phyloP scores from a whole-genome alignment of 2,329 filamentous ascomycete species.

The Xylariaceae sp. region DNA sequence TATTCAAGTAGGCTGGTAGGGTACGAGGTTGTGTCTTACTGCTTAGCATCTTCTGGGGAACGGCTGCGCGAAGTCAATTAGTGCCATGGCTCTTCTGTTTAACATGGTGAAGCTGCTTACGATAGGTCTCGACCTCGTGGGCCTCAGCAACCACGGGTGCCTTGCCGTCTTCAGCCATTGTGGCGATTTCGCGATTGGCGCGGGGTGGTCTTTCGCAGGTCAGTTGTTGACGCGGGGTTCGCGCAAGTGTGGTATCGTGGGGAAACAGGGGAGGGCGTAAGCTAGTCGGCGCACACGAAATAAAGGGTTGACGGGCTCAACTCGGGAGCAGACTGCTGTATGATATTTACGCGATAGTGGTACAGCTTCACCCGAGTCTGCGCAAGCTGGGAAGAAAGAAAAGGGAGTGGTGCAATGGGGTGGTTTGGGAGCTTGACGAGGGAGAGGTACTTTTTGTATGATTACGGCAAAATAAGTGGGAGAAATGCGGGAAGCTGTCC shows the following conservation, averaged over 20 bases:
- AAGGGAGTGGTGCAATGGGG: background rate
- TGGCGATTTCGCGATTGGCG: constrained; percentile 19
- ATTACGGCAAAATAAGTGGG: constrained; percentile 2
- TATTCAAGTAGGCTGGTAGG: background rate
- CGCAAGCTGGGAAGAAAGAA: background rate
- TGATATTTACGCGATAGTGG: too few relatives aligned
- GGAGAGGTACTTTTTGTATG: constrained; percentile 3
- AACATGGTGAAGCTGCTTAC: constrained; percentile 37
- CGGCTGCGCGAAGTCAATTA: constrained; percentile 41
- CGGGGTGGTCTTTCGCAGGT: background rate
- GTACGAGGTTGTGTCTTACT: constrained; percentile 47
- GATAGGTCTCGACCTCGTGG: constrained; percentile 70
- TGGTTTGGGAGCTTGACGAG: background rate
- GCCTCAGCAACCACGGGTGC: constrained; percentile 67
- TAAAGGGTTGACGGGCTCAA: too few relatives aligned
- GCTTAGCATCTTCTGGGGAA: constrained; percentile 62
- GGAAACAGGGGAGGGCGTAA: constrained; percentile 3
- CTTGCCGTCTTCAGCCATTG: constrained; percentile 46
- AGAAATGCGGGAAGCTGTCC: background rate
- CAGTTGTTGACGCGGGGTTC: constrained; percentile 8
- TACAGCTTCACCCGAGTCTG: constrained; percentile 7
- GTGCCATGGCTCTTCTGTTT: constrained; percentile 7
- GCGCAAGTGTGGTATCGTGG: constrained; percentile 16
- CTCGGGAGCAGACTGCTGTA: too few relatives aligned
- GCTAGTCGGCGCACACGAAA: too few relatives aligned